A percentile compares a stretch with the other conserved stretches of the same genome.
Evolutionary conservation across 1,139 yeast genomes (phyloP).

Genomic region (Hansenula lynferdii): DNA sequence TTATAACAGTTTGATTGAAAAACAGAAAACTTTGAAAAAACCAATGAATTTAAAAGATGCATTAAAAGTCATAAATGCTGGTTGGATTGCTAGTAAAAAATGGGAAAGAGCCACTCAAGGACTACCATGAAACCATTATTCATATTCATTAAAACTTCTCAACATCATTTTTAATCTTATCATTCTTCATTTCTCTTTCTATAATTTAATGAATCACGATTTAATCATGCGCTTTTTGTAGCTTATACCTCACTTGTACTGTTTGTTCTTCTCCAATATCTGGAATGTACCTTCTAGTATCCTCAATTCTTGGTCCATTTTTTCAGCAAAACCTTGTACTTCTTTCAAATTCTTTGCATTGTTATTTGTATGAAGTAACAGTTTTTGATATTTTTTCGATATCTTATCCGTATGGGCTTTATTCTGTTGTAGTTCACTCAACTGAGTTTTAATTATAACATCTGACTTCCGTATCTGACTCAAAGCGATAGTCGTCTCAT

Average conservation of each 20-base stretch:
- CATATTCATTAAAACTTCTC: too few species aligned
- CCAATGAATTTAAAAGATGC: constrained; percentile 60
- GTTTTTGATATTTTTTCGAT: constrained; percentile 7
- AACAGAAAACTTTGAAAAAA: constrained; percentile 49
- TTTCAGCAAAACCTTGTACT: constrained; percentile 18
- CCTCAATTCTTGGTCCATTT: constrained; percentile 22
- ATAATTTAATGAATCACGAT: not conserved
- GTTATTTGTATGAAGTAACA: constrained; percentile 4
- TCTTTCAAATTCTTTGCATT: constrained; percentile 2
- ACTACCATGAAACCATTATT: constrained; percentile 21
- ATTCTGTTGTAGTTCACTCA: constrained; percentile 6
- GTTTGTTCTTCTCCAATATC: constrained; percentile 21
- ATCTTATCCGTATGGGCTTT: constrained; percentile 3
- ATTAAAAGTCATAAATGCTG: constrained; percentile 55
- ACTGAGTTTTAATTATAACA: constrained; percentile 15
- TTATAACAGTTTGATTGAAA: constrained; percentile 53
- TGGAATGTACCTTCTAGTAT: constrained; percentile 27
- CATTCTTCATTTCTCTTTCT: constrained; percentile 23
- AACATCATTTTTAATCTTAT: constrained; percentile 41
- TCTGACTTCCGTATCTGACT: constrained; percentile 18
- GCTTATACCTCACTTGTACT: constrained; percentile 1
- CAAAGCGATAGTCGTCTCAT: constrained; percentile 5
- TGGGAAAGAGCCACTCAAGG: constrained; percentile 47
- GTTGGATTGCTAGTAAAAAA: constrained; percentile 62
- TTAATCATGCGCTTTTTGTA: too few species aligned